Base-by-base conservation (phyloP, 805 yeast species). In the Hanseniaspora occidentalis region DNA sequence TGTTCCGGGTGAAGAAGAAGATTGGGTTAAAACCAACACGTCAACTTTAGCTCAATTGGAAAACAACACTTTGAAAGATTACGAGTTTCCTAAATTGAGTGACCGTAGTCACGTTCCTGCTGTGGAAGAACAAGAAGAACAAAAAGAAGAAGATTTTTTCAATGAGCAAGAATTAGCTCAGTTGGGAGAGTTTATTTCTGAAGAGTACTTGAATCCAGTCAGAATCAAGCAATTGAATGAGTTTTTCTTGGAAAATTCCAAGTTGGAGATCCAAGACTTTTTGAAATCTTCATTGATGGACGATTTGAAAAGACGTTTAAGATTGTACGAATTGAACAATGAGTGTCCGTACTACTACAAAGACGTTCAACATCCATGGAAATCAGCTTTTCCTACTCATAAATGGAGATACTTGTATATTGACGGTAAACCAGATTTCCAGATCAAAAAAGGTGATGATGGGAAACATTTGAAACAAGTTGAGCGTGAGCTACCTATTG, bases 321-420 rank as follows among this genome's bases (percentile, higher is more conserved):
- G 80, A 50, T 58, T 61, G 14, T 64, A 64, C 5, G 95, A 84
- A 52, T 65, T 85, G 14, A 74, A 80, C 36, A 68, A 66, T 39
- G 60, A 64, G 23, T 72, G 76, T 53, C 94, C 95, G 4, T 61
- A 61, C 26, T 58, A 52, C 1, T 68, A 79, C 11, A 50, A 57
- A 1, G 82, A 82, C 21, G 73, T 83, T 1, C 40, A 54, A 8
- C 65, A 58, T 37, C 95, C 95, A 6, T 92, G 98, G 98, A 78
- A 80, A 46, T 68, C 86, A 31, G 92, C 96, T 1, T 73, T 81
- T 37, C 97, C 98, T 7, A 92, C 96, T 7, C 97, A 89, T 54
- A 85, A 92, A 56, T 88, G 86, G 63, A 66, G 96, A 46, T 92
- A 70, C 54, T 58, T 85, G 66, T 89, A 85, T 55, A 67, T 88